These are phyloP conservation scores for Serpula lacrymans DNA, from an alignment of 768 basidiomycete species.

Conservation along the genomic window DNA sequence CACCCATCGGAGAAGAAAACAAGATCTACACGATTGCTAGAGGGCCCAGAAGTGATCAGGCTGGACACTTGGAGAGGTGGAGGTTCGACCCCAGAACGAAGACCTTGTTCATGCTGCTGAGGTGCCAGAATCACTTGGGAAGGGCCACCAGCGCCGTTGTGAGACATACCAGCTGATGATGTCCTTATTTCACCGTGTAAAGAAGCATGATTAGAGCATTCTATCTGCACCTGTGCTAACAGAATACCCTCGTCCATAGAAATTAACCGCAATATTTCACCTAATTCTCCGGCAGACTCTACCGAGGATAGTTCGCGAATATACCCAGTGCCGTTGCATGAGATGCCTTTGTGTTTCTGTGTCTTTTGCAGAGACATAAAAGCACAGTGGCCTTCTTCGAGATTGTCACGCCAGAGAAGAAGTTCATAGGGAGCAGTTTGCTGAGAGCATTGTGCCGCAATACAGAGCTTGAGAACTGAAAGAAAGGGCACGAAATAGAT, in stretches of 20 bases:
- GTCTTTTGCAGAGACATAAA: constrained; percentile 14
- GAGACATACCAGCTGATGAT: constrained; percentile 3
- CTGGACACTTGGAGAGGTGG: constrained; percentile 55
- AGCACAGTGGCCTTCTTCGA: constrained; percentile 14
- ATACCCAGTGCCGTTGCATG: too few relatives aligned
- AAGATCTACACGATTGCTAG: constrained; percentile 65
- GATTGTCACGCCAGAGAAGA: constrained; percentile 14
- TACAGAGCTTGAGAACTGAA: too few relatives aligned
- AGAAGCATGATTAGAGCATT: constrained; percentile 23
- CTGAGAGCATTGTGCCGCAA: too few relatives aligned
- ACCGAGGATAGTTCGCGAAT: too few relatives aligned
- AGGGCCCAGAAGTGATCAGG: constrained; percentile 57
- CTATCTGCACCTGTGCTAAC: constrained; percentile 14
- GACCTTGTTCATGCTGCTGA: background rate
- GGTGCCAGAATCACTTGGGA: background rate
- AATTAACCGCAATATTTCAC: constrained; percentile 15
- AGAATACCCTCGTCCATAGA: constrained; percentile 16
- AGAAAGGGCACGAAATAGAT: too few relatives aligned
- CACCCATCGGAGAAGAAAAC: constrained; percentile 81
- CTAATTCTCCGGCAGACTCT: too few relatives aligned
- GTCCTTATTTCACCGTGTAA: too few relatives aligned
- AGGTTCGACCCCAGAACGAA: constrained; percentile 8
- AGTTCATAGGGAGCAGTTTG: constrained; percentile 17
- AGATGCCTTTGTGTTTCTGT: constrained; percentile 20
- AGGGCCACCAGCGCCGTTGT: too few relatives aligned